These are phyloP conservation scores for Candida orba DNA, from an alignment of 805 yeast genomes.

Conservation along the genomic window DNA sequence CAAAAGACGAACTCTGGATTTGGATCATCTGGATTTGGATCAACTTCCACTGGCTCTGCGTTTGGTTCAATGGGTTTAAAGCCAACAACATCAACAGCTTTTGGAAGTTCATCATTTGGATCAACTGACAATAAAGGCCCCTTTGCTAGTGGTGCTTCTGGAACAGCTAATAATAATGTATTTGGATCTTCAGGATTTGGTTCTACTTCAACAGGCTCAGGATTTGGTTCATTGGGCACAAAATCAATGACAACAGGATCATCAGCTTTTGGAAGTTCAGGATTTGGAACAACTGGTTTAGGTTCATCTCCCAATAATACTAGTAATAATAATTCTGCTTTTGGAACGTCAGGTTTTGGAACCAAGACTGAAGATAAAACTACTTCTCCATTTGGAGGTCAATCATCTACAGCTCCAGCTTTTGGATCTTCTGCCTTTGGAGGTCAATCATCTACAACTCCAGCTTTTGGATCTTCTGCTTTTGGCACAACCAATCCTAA, in stretches of 20 bases:
- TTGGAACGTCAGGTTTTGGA: constrained; percentile 7
- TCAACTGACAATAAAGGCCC: background rate
- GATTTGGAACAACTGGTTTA: background rate
- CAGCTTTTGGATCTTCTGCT: background rate
- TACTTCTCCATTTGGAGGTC: constrained; percentile 7
- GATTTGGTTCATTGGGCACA: constrained; percentile 13
- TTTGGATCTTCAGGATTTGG: constrained; percentile 8
- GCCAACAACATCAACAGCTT: constrained; percentile 3
- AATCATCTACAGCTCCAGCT: background rate
- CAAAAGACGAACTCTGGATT: constrained; percentile 7
- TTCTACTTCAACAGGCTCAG: constrained; percentile 3
- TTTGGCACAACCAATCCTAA: background rate
- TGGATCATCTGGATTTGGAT: constrained; percentile 11
- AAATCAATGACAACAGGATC: constrained; percentile 3
- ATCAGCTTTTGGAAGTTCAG: constrained; percentile 4
- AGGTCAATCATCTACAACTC: background rate
- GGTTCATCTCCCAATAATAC: background rate
- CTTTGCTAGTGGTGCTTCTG: no score
- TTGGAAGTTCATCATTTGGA: constrained; percentile 10
- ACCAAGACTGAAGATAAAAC: background rate
- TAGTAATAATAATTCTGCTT: background rate
- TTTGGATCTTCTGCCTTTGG: background rate
- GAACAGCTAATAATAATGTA: background rate
- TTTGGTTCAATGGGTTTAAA: no score
- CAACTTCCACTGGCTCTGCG: constrained; percentile 6